These are phyloP conservation scores for Xylariaceae sp. DNA, from an alignment of 2,329 filamentous ascomycete genomes.

Conservation along the genomic window DNA sequence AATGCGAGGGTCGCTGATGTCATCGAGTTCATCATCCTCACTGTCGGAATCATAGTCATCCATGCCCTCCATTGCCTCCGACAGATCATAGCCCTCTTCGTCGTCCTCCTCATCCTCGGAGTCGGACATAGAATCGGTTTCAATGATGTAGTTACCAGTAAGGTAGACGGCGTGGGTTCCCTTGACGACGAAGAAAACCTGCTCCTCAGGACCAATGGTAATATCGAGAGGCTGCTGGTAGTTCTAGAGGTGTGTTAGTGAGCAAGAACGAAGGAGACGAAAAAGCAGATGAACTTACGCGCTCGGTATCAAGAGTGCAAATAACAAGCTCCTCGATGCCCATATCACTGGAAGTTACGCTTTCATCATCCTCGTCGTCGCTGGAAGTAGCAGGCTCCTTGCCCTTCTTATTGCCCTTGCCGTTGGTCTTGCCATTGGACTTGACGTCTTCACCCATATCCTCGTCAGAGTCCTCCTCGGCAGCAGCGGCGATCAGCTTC, in stretches of 20 bases:
- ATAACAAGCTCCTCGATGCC: conserved; percentile 86
- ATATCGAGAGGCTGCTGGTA: conserved; percentile 96
- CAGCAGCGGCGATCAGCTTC: conserved; percentile 67
- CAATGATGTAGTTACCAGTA: conserved; percentile 91
- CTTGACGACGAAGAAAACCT: conserved; percentile 84
- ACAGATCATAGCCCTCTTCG: conserved; percentile 69
- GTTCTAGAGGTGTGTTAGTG: conserved; percentile 51
- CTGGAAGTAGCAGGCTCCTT: conserved; percentile 58
- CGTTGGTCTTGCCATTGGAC: conserved; percentile 53
- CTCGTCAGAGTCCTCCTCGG: conserved; percentile 57
- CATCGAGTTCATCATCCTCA: conserved; percentile 72
- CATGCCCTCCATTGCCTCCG: conserved; percentile 73
- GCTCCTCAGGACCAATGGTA: conserved; percentile 81
- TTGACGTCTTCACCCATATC: conserved; percentile 53
- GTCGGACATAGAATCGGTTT: conserved; percentile 58
- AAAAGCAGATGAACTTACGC: conserved; percentile 52
- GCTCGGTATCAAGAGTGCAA: conserved; percentile 90
- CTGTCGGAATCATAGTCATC: conserved; percentile 59
- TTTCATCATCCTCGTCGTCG: conserved; percentile 50
- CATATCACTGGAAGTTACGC: conserved; percentile 50
- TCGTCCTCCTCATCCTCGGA: conserved; percentile 59
- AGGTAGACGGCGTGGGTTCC: conserved; percentile 88
- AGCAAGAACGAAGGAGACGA: conserved; percentile 18
- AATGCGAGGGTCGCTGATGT: conserved; percentile 72
- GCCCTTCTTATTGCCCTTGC: conserved; percentile 59